phyloP scores from a whole-genome alignment of 129 eudicot genomes.

The Flaveria bidentis region DNA sequence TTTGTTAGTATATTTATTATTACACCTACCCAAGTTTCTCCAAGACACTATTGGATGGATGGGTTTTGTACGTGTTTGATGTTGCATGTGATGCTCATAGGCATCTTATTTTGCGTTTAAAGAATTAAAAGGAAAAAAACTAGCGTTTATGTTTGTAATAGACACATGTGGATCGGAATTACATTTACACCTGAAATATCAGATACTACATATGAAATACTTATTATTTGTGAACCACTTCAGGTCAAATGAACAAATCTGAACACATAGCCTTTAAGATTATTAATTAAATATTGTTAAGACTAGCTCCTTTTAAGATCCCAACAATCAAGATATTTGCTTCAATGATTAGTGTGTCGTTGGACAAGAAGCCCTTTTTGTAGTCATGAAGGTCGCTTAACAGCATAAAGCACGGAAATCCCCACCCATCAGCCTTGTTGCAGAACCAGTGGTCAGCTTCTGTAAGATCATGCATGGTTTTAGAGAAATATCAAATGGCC shows the following conservation, averaged over 20 bases:
- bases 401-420: conserved; percentile 33
- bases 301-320: conserved; percentile 29
- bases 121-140: neutral
- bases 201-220: no score
- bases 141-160: no score
- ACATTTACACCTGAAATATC: no score
- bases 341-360: conserved; percentile 35
- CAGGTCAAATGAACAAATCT: neutral
- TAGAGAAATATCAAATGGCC: neutral
- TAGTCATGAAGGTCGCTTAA: conserved; percentile 37
- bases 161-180: no score
- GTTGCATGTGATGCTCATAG: neutral
- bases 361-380: conserved; percentile 26
- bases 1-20: neutral
- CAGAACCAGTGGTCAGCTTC: conserved; percentile 42
- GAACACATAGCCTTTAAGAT: neutral
- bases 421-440: conserved; percentile 36
- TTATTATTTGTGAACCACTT: no score
- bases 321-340: conserved; percentile 37
- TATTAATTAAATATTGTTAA: neutral
- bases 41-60: neutral
- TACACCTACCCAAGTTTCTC: neutral
- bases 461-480: conserved; percentile 11
- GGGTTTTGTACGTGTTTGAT: neutral
- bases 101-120: conserved; percentile 1